These are phyloP conservation scores for Neurospora sp. DNA, from an alignment of 495 filamentous ascomycete genomes.

Conservation along the genomic window DNA sequence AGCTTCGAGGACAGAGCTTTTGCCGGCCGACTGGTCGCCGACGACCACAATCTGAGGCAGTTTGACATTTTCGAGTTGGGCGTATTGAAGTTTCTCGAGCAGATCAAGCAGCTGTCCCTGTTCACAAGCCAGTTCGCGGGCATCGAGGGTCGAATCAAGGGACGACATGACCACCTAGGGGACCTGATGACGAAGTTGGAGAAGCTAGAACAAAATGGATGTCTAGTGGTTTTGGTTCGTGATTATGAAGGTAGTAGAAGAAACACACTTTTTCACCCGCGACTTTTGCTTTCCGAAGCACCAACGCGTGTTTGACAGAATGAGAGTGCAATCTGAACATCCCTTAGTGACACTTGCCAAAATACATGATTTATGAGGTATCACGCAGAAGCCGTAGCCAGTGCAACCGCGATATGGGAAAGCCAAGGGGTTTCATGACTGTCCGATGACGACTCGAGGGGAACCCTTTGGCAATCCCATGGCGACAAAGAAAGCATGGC, in stretches of 20 bases:
- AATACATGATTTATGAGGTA: background rate
- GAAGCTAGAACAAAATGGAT: background rate
- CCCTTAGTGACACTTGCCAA: background rate
- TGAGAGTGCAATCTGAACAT: background rate
- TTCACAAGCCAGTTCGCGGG: slow-evolving; percentile 26
- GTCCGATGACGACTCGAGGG: background rate
- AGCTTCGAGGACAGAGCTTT: slow-evolving; percentile 65
- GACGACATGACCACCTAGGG: slow-evolving; percentile 10
- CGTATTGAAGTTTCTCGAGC: slow-evolving; percentile 32
- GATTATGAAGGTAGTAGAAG: background rate
- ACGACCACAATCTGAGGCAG: slow-evolving; percentile 68
- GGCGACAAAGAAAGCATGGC: background rate
- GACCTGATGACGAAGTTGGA: background rate
- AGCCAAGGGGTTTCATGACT: background rate
- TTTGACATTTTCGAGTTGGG: slow-evolving; percentile 31
- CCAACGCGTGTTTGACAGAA: background rate
- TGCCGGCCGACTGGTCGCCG: slow-evolving; percentile 62
- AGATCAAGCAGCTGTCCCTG: slow-evolving; percentile 27
- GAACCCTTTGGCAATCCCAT: background rate
- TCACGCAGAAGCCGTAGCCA: background rate
- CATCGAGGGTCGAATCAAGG: slow-evolving; percentile 23
- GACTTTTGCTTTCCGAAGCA: background rate
- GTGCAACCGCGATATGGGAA: background rate
- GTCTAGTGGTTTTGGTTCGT: background rate
- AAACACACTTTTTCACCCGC: background rate